Conservation (phyloP, 306 rosid genomes). For the Begonia masoniana region DNA sequence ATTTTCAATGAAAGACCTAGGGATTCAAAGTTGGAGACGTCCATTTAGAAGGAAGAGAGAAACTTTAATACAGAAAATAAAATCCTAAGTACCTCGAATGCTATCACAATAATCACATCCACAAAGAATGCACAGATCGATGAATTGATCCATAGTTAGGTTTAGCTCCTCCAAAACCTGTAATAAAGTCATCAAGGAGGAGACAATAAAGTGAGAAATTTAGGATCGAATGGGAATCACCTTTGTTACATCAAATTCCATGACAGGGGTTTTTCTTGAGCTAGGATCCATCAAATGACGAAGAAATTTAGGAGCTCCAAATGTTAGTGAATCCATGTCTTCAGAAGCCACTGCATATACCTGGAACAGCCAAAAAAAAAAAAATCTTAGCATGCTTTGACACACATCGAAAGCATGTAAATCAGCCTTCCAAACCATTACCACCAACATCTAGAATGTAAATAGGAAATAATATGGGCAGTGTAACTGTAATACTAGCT, state of each 20-base stretch:
- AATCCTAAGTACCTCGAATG: slow-evolving; percentile 60
- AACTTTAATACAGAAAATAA: slow-evolving; percentile 1
- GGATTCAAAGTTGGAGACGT: too few species aligned
- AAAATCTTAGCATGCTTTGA: too few species aligned
- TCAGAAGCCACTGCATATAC: slow-evolving; percentile 96
- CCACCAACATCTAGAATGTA: too few species aligned
- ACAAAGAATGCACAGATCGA: slow-evolving; percentile 92
- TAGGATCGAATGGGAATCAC: slow-evolving; percentile 19
- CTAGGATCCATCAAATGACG: slow-evolving; percentile 99
- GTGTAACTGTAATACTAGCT: too few species aligned
- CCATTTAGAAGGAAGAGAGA: neutral
- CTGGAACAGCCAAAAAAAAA: slow-evolving; percentile 21
- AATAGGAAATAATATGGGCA: too few species aligned
- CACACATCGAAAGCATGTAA: too few species aligned
- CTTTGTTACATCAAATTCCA: slow-evolving; percentile 92
- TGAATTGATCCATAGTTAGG: slow-evolving; percentile 86
- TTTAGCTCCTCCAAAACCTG: slow-evolving; percentile 83
- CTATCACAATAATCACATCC: slow-evolving; percentile 92
- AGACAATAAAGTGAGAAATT: neutral
- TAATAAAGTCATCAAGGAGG: slow-evolving; percentile 13
- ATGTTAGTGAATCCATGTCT: slow-evolving; percentile 94
- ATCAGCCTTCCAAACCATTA: too few species aligned
- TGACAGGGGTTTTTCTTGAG: slow-evolving; percentile 89
- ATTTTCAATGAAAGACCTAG: neutral
- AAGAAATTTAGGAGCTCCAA: slow-evolving; percentile 91